phyloP scores from a whole-genome alignment of 179 eudicot species.

The Amaranthus tricolor region DNA sequence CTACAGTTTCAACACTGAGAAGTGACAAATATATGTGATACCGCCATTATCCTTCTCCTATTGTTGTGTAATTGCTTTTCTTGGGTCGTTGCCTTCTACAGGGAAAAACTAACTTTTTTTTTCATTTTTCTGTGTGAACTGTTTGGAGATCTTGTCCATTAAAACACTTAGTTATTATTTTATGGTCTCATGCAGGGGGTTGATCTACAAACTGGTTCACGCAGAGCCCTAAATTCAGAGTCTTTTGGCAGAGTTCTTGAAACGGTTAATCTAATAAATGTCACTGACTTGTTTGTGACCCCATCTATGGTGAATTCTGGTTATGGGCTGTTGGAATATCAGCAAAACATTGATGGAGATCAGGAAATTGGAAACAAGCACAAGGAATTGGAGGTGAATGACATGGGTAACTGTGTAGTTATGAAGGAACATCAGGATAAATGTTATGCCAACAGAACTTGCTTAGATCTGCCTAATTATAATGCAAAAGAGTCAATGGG shows the following conservation, averaged over 20 bases:
- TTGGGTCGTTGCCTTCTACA: background rate
- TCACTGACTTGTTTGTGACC: conserved; percentile 17
- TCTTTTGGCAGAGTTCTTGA: conserved; percentile 17
- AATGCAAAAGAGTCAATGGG: conserved; percentile 9
- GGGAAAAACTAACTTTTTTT: background rate
- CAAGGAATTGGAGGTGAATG: conserved; percentile 9
- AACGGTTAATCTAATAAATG: conserved; percentile 14
- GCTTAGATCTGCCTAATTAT: conserved; percentile 18
- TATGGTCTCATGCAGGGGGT: conserved; percentile 32
- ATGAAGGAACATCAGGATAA: conserved; percentile 18
- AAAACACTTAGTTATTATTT: background rate
- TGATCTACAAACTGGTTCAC: conserved; percentile 20
- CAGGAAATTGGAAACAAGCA: conserved; percentile 21
- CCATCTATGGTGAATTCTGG: conserved; percentile 20
- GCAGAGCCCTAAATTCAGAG: conserved; percentile 13
- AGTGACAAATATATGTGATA: background rate
- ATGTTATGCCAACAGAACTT: conserved; percentile 19
- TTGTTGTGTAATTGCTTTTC: background rate
- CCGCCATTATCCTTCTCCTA: background rate
- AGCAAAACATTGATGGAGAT: conserved; percentile 22
- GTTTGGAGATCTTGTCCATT: background rate
- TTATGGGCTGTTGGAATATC: conserved; percentile 25
- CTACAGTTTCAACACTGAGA: too few species aligned
- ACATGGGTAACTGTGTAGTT: conserved; percentile 16
- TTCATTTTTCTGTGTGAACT: background rate